These are phyloP conservation scores for Artemisia tridentata DNA, from an alignment of 129 eudicot species.

Conservation along the genomic window DNA sequence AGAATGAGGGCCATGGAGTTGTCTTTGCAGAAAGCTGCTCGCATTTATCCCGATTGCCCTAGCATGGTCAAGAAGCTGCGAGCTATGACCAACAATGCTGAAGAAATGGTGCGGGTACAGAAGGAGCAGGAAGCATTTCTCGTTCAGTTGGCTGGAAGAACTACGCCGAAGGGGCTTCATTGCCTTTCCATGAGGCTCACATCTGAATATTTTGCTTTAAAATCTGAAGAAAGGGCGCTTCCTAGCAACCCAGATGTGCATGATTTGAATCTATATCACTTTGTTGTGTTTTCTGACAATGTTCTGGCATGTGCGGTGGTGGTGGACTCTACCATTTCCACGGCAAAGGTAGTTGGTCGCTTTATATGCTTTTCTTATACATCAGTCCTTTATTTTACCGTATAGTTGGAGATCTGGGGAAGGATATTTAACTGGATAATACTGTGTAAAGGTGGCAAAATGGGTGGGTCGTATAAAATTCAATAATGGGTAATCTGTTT, in stretches of 20 bases:
- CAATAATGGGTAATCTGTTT: no score
- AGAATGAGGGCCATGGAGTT: conserved; percentile 71
- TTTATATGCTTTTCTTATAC: conserved; percentile 2
- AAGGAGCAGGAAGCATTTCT: conserved; percentile 61
- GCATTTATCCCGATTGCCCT: conserved; percentile 66
- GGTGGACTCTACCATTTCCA: conserved; percentile 75
- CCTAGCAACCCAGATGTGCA: conserved; percentile 52
- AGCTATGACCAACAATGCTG: conserved; percentile 73
- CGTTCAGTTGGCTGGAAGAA: conserved; percentile 69
- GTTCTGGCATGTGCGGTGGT: conserved; percentile 86
- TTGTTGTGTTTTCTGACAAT: conserved; percentile 85
- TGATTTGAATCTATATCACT: conserved; percentile 53
- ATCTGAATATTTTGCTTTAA: conserved; percentile 58
- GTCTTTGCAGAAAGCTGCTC: conserved; percentile 54
- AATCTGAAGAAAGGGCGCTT: conserved; percentile 49
- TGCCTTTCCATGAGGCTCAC: conserved; percentile 90
- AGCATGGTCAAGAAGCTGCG: conserved; percentile 76
- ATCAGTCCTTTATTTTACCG: background rate
- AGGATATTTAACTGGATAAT: no score
- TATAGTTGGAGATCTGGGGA: no score
- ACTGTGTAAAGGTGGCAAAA: background rate
- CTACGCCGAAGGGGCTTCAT: conserved; percentile 83
- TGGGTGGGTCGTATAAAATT: no score
- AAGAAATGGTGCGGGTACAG: conserved; percentile 59
- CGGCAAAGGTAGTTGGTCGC: conserved; percentile 59